Evolutionary conservation across 257 asterid genomes (phyloP), one percentile per base, ranked within the genome.

Genomic region (Ligustrum vulgare): DNA sequence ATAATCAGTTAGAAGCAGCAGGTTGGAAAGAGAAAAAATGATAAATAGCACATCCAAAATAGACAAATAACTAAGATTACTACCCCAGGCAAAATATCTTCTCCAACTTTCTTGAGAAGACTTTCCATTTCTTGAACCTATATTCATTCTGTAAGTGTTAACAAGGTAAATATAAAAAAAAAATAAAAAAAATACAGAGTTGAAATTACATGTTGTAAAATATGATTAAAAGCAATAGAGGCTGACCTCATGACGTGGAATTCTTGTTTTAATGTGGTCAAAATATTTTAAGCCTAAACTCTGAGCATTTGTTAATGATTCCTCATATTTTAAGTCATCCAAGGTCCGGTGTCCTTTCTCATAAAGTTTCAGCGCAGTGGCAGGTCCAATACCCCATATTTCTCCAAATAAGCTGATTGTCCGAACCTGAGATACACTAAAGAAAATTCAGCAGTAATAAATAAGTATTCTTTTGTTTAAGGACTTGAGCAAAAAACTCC

Each of bases 361-460:
- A 68, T 90, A 94, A 79, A 91, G 93, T 80, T 94, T 94, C 86
- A 83, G 71, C 32, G 97, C 96, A 76, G 96, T 91, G 71, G 94
- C 88, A 43, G 97, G 97, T 76, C 99, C 99, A 45, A 94, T 72
- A 51, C 98, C 99, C 99, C 99, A 94, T 58, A 94, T 90, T 80
- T 94, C 98, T 83, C 96, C 99, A 85, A 94, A 92, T 81, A 92
- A 88, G 84, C 94, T 89, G 84, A 91, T 88, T 8, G 99, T 81
- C 80, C 79, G 89, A 28, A 89, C 95, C 99, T 94, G 89, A 76
- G 62, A 73, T 45, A 36, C 49, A 47, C 68, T 39, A 72, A 45
- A 68, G 75, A 78, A 70, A 54, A 70, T 72, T 78, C 67, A 67
- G 66, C 28, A 66, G 64, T 32, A 49, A 72, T 20, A 51, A 60